phyloP scores from a whole-genome alignment of 345 rosid species.

The Euphorbia lathyris region DNA sequence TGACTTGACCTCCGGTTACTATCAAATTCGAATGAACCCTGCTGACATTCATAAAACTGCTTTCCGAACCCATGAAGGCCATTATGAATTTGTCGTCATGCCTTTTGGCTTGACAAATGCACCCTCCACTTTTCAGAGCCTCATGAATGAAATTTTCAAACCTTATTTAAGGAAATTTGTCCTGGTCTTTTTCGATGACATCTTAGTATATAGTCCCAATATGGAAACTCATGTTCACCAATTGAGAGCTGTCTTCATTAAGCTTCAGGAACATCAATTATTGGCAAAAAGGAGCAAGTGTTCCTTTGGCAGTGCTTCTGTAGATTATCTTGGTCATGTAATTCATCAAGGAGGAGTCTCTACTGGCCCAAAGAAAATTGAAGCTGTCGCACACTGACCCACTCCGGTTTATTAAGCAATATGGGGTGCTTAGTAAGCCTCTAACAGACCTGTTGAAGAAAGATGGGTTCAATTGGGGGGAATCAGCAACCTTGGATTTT shows the following conservation, averaged over 20 bases:
- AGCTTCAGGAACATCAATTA: neutral
- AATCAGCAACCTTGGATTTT: no score
- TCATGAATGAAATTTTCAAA: no score
- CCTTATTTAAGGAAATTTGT: no score
- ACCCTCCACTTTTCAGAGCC: no score
- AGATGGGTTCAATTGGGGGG: neutral
- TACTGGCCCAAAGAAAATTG: neutral
- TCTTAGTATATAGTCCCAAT: neutral
- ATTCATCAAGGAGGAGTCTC: neutral
- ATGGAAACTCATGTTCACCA: neutral
- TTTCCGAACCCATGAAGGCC: neutral
- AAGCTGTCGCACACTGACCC: neutral
- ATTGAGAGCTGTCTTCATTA: neutral
- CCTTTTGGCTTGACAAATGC: neutral
- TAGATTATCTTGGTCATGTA: neutral
- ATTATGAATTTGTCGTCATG: neutral
- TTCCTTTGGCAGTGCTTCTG: neutral
- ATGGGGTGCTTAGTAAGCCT: neutral
- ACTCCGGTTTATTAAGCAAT: no score
- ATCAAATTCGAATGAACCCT: neutral
- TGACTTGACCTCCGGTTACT: neutral
- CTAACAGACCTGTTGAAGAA: neutral
- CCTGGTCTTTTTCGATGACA: no score
- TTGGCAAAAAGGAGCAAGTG: neutral
- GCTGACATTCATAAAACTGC: neutral